Evolutionary conservation across 768 basidiomycete genomes (phyloP).

Genomic region (Lactifluus hygrophoroides): DNA sequence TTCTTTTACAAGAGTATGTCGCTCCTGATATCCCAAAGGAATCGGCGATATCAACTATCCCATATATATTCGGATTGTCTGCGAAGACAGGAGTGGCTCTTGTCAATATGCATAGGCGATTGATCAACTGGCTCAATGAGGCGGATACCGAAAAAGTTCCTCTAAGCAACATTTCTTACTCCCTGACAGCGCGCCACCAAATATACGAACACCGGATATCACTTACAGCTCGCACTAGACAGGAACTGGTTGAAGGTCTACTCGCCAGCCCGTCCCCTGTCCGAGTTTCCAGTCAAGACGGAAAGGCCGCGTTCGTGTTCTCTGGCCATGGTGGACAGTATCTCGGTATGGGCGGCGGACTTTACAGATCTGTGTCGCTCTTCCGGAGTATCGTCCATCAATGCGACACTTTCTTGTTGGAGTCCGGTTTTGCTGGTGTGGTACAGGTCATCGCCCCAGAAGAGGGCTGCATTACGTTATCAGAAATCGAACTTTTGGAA

Average conservation of each 20-base stretch:
- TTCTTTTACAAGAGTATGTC: slow-evolving; percentile 48
- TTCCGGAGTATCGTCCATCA: slow-evolving; percentile 49
- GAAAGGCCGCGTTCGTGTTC: slow-evolving; percentile 54
- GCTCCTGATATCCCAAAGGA: neutral
- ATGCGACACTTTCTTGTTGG: slow-evolving; percentile 44
- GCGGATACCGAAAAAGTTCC: slow-evolving; percentile 21
- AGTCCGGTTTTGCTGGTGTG: slow-evolving; percentile 44
- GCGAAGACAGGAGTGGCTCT: slow-evolving; percentile 45
- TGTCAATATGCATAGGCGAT: slow-evolving; percentile 38
- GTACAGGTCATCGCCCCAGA: slow-evolving; percentile 29
- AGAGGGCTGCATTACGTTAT: slow-evolving; percentile 22
- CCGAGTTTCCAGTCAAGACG: slow-evolving; percentile 25
- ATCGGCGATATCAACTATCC: neutral
- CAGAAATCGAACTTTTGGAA: slow-evolving; percentile 33
- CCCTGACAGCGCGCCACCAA: slow-evolving; percentile 57
- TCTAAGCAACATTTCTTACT: slow-evolving; percentile 54
- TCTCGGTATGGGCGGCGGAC: slow-evolving; percentile 48
- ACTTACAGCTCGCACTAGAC: slow-evolving; percentile 34
- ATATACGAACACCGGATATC: slow-evolving; percentile 46
- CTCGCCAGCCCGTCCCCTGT: slow-evolving; percentile 28
- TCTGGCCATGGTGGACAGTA: slow-evolving; percentile 70
- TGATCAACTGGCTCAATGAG: slow-evolving; percentile 40
- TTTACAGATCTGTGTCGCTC: slow-evolving; percentile 42
- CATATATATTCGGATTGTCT: slow-evolving; percentile 51
- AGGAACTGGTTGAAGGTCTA: slow-evolving; percentile 43